Evolutionary conservation across 1,284 basidiomycete species (phyloP), one percentile per base, ranked within the genome.

Genomic region (Naganishia liquefaciens): DNA sequence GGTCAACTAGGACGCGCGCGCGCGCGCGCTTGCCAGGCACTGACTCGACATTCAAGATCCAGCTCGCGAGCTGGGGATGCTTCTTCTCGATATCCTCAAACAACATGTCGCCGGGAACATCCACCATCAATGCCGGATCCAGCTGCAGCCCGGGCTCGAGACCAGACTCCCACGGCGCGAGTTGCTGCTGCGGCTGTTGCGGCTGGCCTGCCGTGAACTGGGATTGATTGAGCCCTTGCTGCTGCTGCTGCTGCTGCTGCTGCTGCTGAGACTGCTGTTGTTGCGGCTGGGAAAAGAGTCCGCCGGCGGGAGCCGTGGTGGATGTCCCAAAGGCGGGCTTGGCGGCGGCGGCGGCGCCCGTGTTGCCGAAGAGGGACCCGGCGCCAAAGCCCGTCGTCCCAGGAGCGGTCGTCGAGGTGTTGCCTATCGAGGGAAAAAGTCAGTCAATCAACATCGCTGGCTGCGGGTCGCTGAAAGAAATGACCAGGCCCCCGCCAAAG

Each of bases 1-100:
- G 37, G 42, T 27, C 39, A 52, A 25, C 25, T 30, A 9, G 7
- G 23, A 39, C 21, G 43, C 44, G 46, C 27, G 49, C 19, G n/a
- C 9, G 9, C 44, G 2, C 23, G 23, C 25, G 17, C 2, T 17
- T 33, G 10, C 25, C 15, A n/a, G 21, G 21, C 1, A 54, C 64
- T 40, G 40, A 62, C 64, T 62, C 60, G 60, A 66, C 47, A 28
- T 53, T 62, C 44, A 66, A 37, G 46, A 66, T 62, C 46, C 52
- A 60, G 17, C 52, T 49, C 9, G 64, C 64, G 0, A 60, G 46
- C 17, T 62, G 57, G 4, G 58, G 64, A 46, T 47, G 40, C 50
- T 66, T 62, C 23, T 66, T 62, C 50, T 66, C 64, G 53, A 66
- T 62, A 46, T 66, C 64, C 27, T 66, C 64, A 28, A 66, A 66